Percentiles rank a stretch among this genome's conserved stretches.
These are phyloP conservation scores for Pilaira anomala DNA, from an alignment of 192 early-diverging fungal genomes.

Conservation along the genomic window DNA sequence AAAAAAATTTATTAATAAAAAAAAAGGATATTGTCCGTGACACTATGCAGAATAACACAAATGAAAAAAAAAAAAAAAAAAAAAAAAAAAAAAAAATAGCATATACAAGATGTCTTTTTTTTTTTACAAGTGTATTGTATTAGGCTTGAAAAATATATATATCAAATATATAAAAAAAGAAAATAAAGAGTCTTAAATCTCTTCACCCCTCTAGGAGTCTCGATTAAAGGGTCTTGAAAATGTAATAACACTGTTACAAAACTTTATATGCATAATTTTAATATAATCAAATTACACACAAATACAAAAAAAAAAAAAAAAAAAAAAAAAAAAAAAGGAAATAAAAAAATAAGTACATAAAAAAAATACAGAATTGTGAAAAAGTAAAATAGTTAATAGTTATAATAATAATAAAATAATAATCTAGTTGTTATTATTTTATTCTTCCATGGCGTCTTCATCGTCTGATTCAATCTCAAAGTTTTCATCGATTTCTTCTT, in stretches of 20 bases:
- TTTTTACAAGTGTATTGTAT: not conserved
- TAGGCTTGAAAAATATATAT: no score
- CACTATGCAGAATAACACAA: constrained; percentile 5
- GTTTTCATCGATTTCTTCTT: constrained; percentile 50
- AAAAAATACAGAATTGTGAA: not conserved
- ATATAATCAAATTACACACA: not conserved
- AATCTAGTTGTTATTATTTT: constrained; percentile 3
- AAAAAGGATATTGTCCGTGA: constrained; percentile 1
- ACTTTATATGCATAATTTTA: not conserved
- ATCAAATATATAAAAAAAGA: not conserved
- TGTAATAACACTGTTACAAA: not conserved
- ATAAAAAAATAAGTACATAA: no score
- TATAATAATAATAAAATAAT: constrained; percentile 1
- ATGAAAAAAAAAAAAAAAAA: not conserved
- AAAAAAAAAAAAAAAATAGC: not conserved
- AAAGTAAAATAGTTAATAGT: not conserved
- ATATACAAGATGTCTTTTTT: not conserved
- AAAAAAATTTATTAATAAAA: no score
- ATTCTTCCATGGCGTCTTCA: constrained; percentile 40
- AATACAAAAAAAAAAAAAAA: not conserved
- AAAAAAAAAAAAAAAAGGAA: not conserved
- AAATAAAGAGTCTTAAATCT: not conserved
- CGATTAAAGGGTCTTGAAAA: not conserved
- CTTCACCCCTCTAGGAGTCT: no score
- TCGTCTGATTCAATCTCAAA: constrained; percentile 53